Percentiles rank a stretch among this genome's conserved stretches.
phyloP scores from a whole-genome alignment of 139 green algal genomes.

The Dunaliella primolecta region DNA sequence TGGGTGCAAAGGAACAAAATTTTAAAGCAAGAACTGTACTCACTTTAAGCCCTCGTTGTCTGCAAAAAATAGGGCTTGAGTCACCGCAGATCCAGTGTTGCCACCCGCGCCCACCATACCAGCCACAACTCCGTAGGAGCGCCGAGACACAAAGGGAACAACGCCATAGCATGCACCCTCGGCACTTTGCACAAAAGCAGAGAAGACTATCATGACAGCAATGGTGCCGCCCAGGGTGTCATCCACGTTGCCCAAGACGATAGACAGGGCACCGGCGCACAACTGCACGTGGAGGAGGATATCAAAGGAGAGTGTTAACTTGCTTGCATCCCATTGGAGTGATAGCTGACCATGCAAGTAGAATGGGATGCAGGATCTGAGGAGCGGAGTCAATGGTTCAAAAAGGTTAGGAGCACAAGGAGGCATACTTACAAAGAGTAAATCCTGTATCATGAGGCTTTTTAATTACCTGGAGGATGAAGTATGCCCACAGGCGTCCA shows the following conservation, averaged over 20 bases:
- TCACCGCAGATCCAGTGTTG: slow-evolving; percentile 83
- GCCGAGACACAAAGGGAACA: slow-evolving; percentile 83
- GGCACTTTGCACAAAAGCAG: slow-evolving; percentile 49
- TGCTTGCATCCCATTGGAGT: too few species aligned
- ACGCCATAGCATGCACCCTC: slow-evolving; percentile 75
- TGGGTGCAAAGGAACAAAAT: slow-evolving; percentile 49
- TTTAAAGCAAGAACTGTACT: background rate
- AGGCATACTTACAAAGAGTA: background rate
- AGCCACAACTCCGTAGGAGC: slow-evolving; percentile 75
- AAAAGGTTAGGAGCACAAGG: background rate
- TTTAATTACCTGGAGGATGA: slow-evolving; percentile 53
- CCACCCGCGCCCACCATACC: slow-evolving; percentile 89
- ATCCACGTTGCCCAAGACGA: slow-evolving; percentile 69
- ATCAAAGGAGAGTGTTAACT: too few species aligned
- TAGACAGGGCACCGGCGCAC: slow-evolving; percentile 68
- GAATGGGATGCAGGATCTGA: too few species aligned
- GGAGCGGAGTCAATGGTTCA: too few species aligned
- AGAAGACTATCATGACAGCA: slow-evolving; percentile 80
- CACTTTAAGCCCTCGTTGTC: slow-evolving; percentile 9
- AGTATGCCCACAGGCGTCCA: slow-evolving; percentile 75
- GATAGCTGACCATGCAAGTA: too few species aligned
- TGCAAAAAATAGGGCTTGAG: slow-evolving; percentile 87
- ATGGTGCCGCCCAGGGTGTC: slow-evolving; percentile 70
- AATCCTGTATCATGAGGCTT: background rate
- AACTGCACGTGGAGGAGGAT: too few species aligned